phyloP scores from a whole-genome alignment of 2,329 filamentous ascomycete genomes.

The Aspergillus niger region DNA sequence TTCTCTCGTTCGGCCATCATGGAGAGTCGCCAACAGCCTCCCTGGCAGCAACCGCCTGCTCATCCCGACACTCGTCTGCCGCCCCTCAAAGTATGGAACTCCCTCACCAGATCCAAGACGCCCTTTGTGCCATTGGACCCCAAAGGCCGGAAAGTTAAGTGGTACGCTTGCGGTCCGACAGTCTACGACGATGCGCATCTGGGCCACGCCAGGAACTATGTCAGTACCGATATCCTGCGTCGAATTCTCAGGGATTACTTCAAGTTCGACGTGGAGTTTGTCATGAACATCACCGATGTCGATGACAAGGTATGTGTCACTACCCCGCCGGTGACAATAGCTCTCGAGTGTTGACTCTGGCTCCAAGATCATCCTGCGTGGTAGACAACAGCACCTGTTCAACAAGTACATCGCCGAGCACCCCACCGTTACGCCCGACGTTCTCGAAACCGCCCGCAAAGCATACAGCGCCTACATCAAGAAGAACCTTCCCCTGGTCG shows the following conservation, averaged over 20 bases:
- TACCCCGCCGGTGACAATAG: not conserved
- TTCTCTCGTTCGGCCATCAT: slow-evolving; percentile 6
- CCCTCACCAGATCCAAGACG: slow-evolving; percentile 71
- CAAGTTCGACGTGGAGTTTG: slow-evolving; percentile 77
- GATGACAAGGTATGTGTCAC: slow-evolving; percentile 65
- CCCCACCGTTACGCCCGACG: slow-evolving; percentile 45
- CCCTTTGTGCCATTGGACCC: slow-evolving; percentile 73
- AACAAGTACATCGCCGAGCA: slow-evolving; percentile 63
- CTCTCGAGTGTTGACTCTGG: slow-evolving; percentile 10
- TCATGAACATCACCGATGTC: slow-evolving; percentile 91
- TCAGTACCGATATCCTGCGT: slow-evolving; percentile 83
- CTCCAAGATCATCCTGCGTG: slow-evolving; percentile 61
- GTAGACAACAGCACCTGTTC: slow-evolving; percentile 78
- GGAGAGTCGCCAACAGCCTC: slow-evolving; percentile 45
- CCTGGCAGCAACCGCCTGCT: slow-evolving; percentile 45
- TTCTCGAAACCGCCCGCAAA: slow-evolving; percentile 51
- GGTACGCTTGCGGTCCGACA: slow-evolving; percentile 90
- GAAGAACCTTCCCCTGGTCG: slow-evolving; percentile 65
- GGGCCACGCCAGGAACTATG: slow-evolving; percentile 86
- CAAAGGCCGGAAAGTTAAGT: slow-evolving; percentile 68
- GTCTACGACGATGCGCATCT: slow-evolving; percentile 81
- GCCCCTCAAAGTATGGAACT: slow-evolving; percentile 77
- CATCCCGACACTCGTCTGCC: slow-evolving; percentile 43
- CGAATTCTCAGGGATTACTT: slow-evolving; percentile 83
- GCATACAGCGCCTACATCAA: slow-evolving; percentile 62